These are phyloP conservation scores for Asterella californica DNA, from an alignment of 225 moss, liverwort and hornwort genomes.

Conservation along the genomic window DNA sequence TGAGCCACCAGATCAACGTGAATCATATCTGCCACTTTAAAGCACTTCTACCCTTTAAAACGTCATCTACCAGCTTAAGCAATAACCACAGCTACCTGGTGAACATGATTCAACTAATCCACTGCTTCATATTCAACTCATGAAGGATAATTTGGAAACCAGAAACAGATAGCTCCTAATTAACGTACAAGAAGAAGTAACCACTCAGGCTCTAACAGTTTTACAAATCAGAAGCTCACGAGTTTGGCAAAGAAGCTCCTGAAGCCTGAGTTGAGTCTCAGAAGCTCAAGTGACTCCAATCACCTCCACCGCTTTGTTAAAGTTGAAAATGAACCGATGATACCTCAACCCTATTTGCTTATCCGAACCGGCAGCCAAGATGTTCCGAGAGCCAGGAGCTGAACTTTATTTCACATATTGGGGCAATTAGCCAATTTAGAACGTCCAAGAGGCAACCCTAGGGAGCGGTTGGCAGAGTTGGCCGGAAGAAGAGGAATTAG, in stretches of 20 bases:
- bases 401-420: background rate
- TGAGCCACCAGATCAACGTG: too few species aligned
- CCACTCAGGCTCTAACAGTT: too few species aligned
- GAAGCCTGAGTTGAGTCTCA: background rate
- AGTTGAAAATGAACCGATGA: background rate
- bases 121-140: background rate
- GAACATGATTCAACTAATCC: background rate
- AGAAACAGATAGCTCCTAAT: background rate
- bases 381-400: background rate
- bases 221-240: background rate
- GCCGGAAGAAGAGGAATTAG: background rate
- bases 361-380: background rate
- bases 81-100: background rate
- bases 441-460: background rate
- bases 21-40: background rate
- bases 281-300: background rate
- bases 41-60: background rate
- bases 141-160: background rate
- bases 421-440: background rate
- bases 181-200: background rate
- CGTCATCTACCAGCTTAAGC: background rate
- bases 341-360: too few species aligned
- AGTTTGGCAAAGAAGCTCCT: background rate
- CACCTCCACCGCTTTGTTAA: background rate
- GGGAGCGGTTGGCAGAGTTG: background rate